Conservation (phyloP, 1,284 basidiomycete genomes). For the Tilletia horrida region DNA sequence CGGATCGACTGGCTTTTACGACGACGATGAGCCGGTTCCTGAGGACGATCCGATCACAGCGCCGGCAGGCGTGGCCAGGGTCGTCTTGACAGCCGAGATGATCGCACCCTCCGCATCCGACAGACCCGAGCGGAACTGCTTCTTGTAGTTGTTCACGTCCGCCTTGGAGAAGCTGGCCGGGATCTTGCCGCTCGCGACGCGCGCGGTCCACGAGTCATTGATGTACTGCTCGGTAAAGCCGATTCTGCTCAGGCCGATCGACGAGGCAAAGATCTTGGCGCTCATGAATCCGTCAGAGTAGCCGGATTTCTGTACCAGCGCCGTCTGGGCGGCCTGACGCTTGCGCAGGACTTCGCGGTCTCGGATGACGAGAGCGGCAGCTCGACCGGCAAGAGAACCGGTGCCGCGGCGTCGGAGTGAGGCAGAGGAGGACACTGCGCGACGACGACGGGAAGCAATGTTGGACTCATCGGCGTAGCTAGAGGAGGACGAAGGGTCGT, state of each 20-base stretch:
- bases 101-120: conserved; percentile 34
- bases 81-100: conserved; percentile 16
- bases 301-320: conserved; percentile 53
- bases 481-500: background rate
- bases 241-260: conserved; percentile 62
- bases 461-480: background rate
- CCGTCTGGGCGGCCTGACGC: conserved; percentile 3
- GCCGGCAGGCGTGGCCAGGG: background rate
- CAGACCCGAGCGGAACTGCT: conserved; percentile 33
- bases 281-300: conserved; percentile 67
- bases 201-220: conserved; percentile 55
- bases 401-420: background rate
- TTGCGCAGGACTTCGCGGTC: background rate
- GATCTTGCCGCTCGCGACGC: conserved; percentile 22
- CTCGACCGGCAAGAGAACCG: conserved; percentile 2
- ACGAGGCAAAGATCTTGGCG: conserved; percentile 63
- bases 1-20: too few relatives aligned
- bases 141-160: conserved; percentile 25
- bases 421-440: background rate
- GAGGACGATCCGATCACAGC: too few relatives aligned
- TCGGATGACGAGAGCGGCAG: conserved; percentile 1
- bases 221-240: conserved; percentile 69
- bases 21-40: too few relatives aligned
- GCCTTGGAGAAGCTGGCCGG: conserved; percentile 23
- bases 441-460: background rate